A percentile compares a stretch with the other conserved stretches of the same genome.
phyloP scores from a whole-genome alignment of 78 protist genomes.

The Chrysochromulina parva region DNA sequence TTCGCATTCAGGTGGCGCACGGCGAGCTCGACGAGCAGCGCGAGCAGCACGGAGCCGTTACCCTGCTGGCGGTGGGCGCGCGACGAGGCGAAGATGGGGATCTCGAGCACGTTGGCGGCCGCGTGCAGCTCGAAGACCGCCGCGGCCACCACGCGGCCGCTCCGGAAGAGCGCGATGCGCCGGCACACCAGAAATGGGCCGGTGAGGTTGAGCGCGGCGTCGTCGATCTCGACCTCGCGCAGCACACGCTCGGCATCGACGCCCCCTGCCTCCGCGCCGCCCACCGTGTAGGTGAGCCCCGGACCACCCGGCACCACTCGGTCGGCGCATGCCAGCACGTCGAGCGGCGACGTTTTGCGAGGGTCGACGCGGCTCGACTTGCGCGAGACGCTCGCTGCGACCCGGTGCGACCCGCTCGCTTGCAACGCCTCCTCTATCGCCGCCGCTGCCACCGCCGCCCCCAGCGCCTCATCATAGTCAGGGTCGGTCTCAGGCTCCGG shows the following conservation, averaged over 20 bases:
- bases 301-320: not conserved
- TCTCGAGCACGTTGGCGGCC: not conserved
- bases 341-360: not conserved
- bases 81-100: not conserved
- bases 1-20: not conserved
- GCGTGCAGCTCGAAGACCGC: conserved; percentile 5
- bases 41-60: not conserved
- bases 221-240: not conserved
- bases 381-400: no score
- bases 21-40: not conserved
- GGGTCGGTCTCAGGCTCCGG: no score
- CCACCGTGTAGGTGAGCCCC: not conserved
- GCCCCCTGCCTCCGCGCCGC: conserved; percentile 3
- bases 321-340: not conserved
- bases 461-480: no score
- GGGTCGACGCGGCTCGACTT: no score
- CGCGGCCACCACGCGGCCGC: not conserved
- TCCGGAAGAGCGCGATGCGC: not conserved
- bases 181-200: not conserved
- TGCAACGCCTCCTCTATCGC: no score
- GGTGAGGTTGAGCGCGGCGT: not conserved
- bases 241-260: not conserved
- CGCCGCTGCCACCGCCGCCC: no score
- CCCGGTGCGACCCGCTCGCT: no score
- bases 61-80: not conserved